These are phyloP conservation scores for Berberis vulgaris DNA, from an alignment of 164 flowering plant genomes.

Conservation along the genomic window DNA sequence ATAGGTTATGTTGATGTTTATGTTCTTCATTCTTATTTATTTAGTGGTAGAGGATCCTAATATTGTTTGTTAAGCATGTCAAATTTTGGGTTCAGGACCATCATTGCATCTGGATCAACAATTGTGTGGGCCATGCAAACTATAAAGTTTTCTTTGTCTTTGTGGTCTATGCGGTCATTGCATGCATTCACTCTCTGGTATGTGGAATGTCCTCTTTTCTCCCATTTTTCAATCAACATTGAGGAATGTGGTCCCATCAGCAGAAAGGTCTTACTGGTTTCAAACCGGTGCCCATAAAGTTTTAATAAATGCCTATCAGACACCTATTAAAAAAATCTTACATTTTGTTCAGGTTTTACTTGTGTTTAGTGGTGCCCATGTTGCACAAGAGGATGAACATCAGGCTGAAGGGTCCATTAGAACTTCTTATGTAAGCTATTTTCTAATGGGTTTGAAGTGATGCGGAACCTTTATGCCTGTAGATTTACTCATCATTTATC, in stretches of 20 bases:
- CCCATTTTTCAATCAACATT: not conserved
- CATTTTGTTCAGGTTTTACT: constrained; percentile 79
- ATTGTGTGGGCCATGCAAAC: constrained; percentile 93
- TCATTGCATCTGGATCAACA: constrained; percentile 94
- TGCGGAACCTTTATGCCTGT: too few species aligned
- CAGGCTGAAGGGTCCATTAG: constrained; percentile 41
- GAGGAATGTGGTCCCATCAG: not conserved
- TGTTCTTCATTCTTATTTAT: constrained; percentile 8
- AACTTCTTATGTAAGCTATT: constrained; percentile 47
- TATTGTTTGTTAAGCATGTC: constrained; percentile 18
- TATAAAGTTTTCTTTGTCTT: constrained; percentile 86
- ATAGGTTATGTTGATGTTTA: not conserved
- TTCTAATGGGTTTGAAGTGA: not conserved
- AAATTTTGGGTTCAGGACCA: constrained; percentile 65
- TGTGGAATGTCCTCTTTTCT: constrained; percentile 4
- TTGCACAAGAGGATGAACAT: constrained; percentile 34
- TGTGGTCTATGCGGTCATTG: constrained; percentile 57
- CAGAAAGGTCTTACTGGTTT: not conserved
- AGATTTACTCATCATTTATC: too few species aligned
- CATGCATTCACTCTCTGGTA: constrained; percentile 84
- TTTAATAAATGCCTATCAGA: not conserved
- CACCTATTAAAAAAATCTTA: too few species aligned
- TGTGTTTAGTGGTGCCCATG: constrained; percentile 47
- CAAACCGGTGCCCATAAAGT: not conserved
- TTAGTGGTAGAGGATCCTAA: not conserved